Percentiles rank a stretch among this genome's conserved stretches.
These are phyloP conservation scores for Hirsutella minnesotensis DNA, from an alignment of 2,329 filamentous ascomycete species.

Conservation along the genomic window DNA sequence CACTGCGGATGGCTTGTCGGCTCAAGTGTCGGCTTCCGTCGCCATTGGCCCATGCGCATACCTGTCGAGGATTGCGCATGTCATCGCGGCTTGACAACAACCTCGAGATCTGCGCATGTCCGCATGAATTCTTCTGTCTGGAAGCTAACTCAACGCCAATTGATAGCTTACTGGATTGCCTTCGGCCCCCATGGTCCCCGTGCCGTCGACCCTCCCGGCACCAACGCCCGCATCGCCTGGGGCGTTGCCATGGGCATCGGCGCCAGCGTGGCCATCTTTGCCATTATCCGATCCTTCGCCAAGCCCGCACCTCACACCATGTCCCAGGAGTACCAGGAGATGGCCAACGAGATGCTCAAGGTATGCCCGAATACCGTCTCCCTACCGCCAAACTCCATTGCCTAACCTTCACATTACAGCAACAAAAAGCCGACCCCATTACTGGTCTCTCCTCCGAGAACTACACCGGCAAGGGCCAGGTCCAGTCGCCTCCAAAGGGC, in stretches of 20 bases:
- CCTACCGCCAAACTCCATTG: background rate
- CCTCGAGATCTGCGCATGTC: background rate
- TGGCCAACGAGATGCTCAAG: constrained; percentile 85
- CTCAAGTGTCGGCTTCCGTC: no score
- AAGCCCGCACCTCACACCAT: constrained; percentile 70
- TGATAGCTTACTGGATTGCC: constrained; percentile 92
- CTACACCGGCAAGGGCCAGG: constrained; percentile 66
- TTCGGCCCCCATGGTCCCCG: constrained; percentile 95
- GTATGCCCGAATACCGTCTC: constrained; percentile 33
- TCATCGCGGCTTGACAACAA: no score
- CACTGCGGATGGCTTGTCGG: no score
- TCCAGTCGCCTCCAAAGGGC: constrained; percentile 55
- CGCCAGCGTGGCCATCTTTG: constrained; percentile 61
- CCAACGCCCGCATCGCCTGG: constrained; percentile 66
- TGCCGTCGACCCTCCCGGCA: constrained; percentile 69
- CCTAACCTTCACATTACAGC: constrained; percentile 32
- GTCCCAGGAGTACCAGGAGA: constrained; percentile 96
- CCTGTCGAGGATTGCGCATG: no score
- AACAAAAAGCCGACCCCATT: constrained; percentile 76
- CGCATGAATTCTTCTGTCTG: constrained; percentile 4
- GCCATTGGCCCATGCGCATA: no score
- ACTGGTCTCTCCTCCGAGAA: constrained; percentile 70
- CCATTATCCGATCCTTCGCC: constrained; percentile 57
- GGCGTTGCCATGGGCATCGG: constrained; percentile 59
- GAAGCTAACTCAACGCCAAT: constrained; percentile 27